These are phyloP conservation scores for Pyropia haitanensis DNA, from an alignment of 23 red algal genomes.

Conservation along the genomic window DNA sequence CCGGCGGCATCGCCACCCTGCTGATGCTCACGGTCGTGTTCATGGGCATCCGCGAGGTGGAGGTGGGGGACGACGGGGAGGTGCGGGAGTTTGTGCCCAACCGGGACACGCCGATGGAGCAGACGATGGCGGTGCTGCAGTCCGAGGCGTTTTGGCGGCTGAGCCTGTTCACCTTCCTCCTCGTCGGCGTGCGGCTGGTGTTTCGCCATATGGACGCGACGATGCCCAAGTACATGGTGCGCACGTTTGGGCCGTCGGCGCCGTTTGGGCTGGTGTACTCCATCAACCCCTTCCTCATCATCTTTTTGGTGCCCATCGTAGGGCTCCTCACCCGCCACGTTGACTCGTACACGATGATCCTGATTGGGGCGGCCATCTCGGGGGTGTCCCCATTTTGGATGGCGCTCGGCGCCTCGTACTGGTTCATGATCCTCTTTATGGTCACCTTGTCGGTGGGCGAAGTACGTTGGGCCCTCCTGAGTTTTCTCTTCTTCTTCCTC, in stretches of 20 bases:
- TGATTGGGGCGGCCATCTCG: slow-evolving; percentile 61
- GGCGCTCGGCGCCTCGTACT: slow-evolving; percentile 54
- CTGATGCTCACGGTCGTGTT: slow-evolving; percentile 33
- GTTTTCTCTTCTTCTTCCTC: too few species aligned
- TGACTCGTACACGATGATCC: slow-evolving; percentile 81
- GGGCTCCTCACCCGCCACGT: slow-evolving; percentile 43
- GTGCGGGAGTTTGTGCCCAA: slow-evolving; percentile 45
- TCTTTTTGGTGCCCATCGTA: slow-evolving; percentile 81
- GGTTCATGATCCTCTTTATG: slow-evolving; percentile 69
- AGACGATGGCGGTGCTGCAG: slow-evolving; percentile 36
- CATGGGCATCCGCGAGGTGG: slow-evolving; percentile 66
- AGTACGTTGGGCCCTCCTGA: not conserved
- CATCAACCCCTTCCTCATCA: slow-evolving; percentile 91
- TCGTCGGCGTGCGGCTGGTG: slow-evolving; percentile 81
- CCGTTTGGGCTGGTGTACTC: slow-evolving; percentile 90
- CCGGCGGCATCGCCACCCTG: slow-evolving; percentile 48
- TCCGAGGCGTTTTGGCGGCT: slow-evolving; percentile 83
- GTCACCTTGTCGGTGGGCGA: slow-evolving; percentile 79
- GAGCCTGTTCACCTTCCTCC: slow-evolving; percentile 60
- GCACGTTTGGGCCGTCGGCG: slow-evolving; percentile 72
- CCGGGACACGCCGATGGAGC: slow-evolving; percentile 21
- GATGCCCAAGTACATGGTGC: slow-evolving; percentile 83
- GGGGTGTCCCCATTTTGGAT: slow-evolving; percentile 71
- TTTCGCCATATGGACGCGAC: slow-evolving; percentile 89
- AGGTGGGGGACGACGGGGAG: slow-evolving; percentile 55